Percentiles rank a stretch among this genome's conserved stretches.
These are phyloP conservation scores for Pelargonium fulgidum DNA, from an alignment of 441 rosid genomes.

Conservation along the genomic window DNA sequence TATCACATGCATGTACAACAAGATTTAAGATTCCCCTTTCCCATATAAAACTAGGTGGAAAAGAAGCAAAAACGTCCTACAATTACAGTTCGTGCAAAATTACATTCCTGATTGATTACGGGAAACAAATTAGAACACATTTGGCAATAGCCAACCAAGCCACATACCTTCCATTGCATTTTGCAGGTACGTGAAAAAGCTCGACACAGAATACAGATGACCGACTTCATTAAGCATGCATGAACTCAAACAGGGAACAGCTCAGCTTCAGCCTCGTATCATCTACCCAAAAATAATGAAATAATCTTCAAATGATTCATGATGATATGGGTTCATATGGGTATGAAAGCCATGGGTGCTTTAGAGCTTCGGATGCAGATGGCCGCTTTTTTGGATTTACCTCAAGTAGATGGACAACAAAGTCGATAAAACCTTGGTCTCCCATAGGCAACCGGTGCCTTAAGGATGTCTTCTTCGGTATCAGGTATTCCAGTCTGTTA, in stretches of 20 bases:
- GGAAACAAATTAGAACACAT: slow-evolving; percentile 31
- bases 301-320: slow-evolving; percentile 25
- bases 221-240: too few relatives aligned
- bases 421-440: slow-evolving; percentile 87
- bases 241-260: too few relatives aligned
- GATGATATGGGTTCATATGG: slow-evolving; percentile 96
- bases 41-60: too few relatives aligned
- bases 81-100: slow-evolving; percentile 28
- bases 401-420: slow-evolving; percentile 75
- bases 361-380: slow-evolving; percentile 78
- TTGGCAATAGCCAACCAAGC: slow-evolving; percentile 14
- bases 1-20: slow-evolving; percentile 56
- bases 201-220: too few relatives aligned
- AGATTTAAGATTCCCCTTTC: slow-evolving; percentile 28
- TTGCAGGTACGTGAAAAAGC: slow-evolving; percentile 21
- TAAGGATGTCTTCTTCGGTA: slow-evolving; percentile 80
- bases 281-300: too few relatives aligned
- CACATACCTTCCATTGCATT: slow-evolving; percentile 29
- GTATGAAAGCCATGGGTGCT: slow-evolving; percentile 82
- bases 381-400: slow-evolving; percentile 87
- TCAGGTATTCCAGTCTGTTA: slow-evolving; percentile 70
- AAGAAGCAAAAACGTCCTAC: slow-evolving; percentile 23
- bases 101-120: slow-evolving; percentile 30
- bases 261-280: too few relatives aligned
- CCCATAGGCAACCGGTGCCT: slow-evolving; percentile 92